Evolutionary conservation across 1,284 basidiomycete genomes (phyloP).

Genomic region (Trametes pubescens): DNA sequence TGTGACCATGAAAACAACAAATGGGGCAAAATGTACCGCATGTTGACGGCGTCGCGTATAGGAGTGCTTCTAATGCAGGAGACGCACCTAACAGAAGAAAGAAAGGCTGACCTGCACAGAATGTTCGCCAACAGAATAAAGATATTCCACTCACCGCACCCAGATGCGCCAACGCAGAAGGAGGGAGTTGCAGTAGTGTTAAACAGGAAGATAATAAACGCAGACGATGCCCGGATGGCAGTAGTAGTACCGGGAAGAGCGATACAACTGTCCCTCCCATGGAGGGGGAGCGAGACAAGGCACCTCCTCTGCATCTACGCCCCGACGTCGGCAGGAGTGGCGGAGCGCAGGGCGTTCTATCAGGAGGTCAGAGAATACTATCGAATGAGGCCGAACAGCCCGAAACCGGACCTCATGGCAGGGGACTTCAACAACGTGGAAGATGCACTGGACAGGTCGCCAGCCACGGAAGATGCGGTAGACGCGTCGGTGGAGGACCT

Average conservation of each 20-base stretch:
- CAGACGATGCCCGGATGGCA: neutral
- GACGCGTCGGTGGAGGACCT: slow-evolving; percentile 31
- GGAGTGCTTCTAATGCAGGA: slow-evolving; percentile 15
- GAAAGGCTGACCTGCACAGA: neutral
- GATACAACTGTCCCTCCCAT: slow-evolving; percentile 12
- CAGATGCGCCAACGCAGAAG: slow-evolving; percentile 3
- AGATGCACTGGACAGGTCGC: slow-evolving; percentile 41
- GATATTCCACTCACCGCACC: slow-evolving; percentile 9
- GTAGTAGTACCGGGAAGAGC: slow-evolving; percentile 5
- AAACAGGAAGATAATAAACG: slow-evolving; percentile 2
- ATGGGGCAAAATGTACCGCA: slow-evolving; percentile 1
- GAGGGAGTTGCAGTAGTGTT: slow-evolving; percentile 9
- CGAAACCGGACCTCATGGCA: slow-evolving; percentile 44
- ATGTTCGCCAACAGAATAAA: slow-evolving; percentile 2
- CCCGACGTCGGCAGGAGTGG: slow-evolving; percentile 38
- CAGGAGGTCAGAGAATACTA: slow-evolving; percentile 26
- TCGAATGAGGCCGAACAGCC: slow-evolving; percentile 12
- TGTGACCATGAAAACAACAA: neutral
- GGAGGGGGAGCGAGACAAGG: slow-evolving; percentile 29
- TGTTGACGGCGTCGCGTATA: slow-evolving; percentile 3
- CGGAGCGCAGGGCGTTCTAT: slow-evolving; percentile 45
- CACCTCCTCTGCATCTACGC: slow-evolving; percentile 47
- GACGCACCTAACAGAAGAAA: slow-evolving; percentile 11
- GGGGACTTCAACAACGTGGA: slow-evolving; percentile 51
- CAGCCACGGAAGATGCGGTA: neutral